Base-by-base conservation (phyloP, 2,329 filamentous ascomycete genomes). In the Cladosporium sp. region DNA sequence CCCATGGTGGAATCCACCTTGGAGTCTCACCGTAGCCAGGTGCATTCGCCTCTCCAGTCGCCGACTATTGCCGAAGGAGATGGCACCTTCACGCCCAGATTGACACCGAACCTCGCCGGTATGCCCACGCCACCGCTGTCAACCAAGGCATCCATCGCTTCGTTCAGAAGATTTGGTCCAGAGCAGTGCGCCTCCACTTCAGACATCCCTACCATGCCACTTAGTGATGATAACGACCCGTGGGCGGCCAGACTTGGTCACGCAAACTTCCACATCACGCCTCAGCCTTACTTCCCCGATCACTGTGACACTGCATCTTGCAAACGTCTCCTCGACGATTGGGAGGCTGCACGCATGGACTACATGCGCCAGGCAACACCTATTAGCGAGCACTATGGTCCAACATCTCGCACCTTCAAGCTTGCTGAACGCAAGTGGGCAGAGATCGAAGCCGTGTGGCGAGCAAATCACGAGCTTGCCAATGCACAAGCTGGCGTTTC, bases 381-480 rank as follows among this genome's bases (percentile, higher is more conserved):
- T 66, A 95, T 91, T 0, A 90, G 91, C 65, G 93, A 97, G 78
- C 92, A 97, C 78, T 96, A 96, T 72, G 93, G 93, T 18, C 84
- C 89, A 37, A 97, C 92, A 0, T 97, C 93, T 63, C 95, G 92
- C 76, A 95, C 91, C 65, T 97, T 93, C 79, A 86, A 85, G 61
- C 84, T 95, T 65, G 97, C 93, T 0, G 89, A 95, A 77, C 86
- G 90, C 67, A 98, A 98, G 77, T 97, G 94, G 94, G 85, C 88
- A 29, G 87, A 89, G 71, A 91, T 91, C 52, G 91, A 97, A 75
- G 82, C 82, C 1, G 80, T 84, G 65, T 97, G 93, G 94, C 88
- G 88, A 75, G 77, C 78, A 40, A 86, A 88, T 64, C 87, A 95
- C 74, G 88, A 92, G 40, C 79, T 85, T 35, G 85, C 91, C 71